Evolutionary conservation across 2,329 filamentous ascomycete genomes (phyloP).

Genomic region (Pseudocercospora vitis): DNA sequence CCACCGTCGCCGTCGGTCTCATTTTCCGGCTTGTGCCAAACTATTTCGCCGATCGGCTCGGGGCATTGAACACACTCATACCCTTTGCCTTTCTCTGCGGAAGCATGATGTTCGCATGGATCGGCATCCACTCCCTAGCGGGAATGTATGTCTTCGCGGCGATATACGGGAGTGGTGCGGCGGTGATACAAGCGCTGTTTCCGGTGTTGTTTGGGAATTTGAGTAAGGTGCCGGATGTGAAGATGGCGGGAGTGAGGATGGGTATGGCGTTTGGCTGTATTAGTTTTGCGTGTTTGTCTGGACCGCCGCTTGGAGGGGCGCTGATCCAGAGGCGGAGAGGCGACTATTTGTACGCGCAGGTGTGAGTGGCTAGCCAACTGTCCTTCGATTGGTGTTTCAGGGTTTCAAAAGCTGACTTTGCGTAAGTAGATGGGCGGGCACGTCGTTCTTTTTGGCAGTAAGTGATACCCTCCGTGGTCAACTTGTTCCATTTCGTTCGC

Average conservation of each 20-base stretch:
- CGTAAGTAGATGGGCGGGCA: no score
- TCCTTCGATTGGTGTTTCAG: no score
- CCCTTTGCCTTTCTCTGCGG: constrained; percentile 37
- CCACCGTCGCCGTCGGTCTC: constrained; percentile 56
- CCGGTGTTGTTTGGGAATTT: neutral
- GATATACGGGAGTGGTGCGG: constrained; percentile 46
- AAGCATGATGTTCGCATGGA: constrained; percentile 57
- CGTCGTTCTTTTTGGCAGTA: no score
- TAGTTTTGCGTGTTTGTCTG: neutral
- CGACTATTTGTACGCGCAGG: neutral
- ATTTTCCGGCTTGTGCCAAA: constrained; percentile 53
- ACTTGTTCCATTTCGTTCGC: no score
- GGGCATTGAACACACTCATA: constrained; percentile 32
- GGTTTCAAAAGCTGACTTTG: no score
- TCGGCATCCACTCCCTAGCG: constrained; percentile 44
- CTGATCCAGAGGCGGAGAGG: neutral
- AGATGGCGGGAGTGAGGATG: neutral
- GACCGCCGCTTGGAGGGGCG: neutral
- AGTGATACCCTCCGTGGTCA: no score
- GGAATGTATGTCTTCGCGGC: constrained; percentile 46
- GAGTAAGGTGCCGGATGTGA: neutral
- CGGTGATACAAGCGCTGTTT: constrained; percentile 39
- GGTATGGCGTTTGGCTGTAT: neutral
- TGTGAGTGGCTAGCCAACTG: no score
- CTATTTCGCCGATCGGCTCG: constrained; percentile 47